Evolutionary conservation across 2,329 filamentous ascomycete genomes (phyloP), one percentile per base, ranked within the genome.

Genomic region (Sporothrix brunneoviolacea): DNA sequence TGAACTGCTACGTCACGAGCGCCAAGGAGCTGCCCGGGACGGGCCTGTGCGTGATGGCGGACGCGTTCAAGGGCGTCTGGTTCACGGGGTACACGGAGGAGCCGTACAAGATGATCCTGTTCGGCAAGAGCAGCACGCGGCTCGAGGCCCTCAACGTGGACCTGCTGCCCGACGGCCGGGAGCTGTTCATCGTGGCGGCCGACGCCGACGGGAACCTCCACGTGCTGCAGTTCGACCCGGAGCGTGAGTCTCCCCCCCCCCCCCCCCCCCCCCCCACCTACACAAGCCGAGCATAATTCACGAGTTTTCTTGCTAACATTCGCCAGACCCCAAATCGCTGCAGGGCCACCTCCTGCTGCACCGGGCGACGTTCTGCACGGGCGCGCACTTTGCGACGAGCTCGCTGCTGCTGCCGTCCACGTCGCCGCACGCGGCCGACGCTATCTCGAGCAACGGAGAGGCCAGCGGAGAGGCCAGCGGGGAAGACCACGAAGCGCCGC

Each of bases 11-110:
- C 61, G 88, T 95, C 12, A 88, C 83, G 3, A 82, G 85, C n/a
- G 79, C 89, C 48, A 93, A 91, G 62, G 88, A 89, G 60, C 75
- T 98, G 16, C 82, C 83, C 4, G 82, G 85, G 2, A 94, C 89
- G 0, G 91, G 91, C 0, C 75, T 98, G 64, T 90, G 88, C 61
- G 75, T 95, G 10, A 83, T 96, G 70, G 87, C 88, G 0, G 93
- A 98, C 69, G 88, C 86, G 0, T 83, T 93, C 64, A 95, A 95
- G 70, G 93, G 93, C 0, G 75, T 97, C 3, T 97, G 93, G 90
- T 94, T 98, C 59, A 87, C 88, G 0, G 93, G 93, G 0, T 98
- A 96, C 63, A 93, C 88, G 8, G 91, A 98, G 69, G 93, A 97
- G 62, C 93, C 93, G 1, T 98, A 97, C 65, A 91, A 87, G 58